Percentiles rank a stretch among this genome's conserved stretches.
phyloP scores from a whole-genome alignment of 2,329 filamentous ascomycete genomes.

The Tetracladium maxilliforme region DNA sequence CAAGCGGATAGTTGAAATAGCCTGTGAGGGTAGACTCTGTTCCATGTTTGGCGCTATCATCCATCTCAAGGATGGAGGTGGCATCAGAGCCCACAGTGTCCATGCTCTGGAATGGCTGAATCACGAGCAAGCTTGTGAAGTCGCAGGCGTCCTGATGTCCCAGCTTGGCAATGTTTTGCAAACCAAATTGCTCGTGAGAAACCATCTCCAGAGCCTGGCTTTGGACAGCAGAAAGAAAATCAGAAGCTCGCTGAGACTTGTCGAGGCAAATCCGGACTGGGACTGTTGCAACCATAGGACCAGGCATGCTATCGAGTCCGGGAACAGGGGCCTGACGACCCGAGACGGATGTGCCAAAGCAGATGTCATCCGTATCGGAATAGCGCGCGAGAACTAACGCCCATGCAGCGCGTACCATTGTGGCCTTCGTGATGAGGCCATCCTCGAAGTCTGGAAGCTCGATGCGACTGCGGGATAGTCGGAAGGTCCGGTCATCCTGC shows the following conservation, averaged over 20 bases:
- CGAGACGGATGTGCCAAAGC: constrained; percentile 24
- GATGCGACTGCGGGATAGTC: too few relatives aligned
- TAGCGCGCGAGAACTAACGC: constrained; percentile 18
- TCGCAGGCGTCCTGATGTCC: constrained; percentile 13
- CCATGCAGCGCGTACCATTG: constrained; percentile 23
- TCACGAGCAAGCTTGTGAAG: constrained; percentile 8
- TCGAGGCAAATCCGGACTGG: constrained; percentile 17
- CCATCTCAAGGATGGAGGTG: too few relatives aligned
- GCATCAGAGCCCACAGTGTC: too few relatives aligned
- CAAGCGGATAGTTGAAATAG: too few relatives aligned
- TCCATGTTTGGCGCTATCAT: too few relatives aligned
- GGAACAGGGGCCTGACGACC: constrained; percentile 19
- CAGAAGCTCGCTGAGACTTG: too few relatives aligned
- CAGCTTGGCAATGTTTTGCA: constrained; percentile 24
- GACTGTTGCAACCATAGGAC: constrained; percentile 24
- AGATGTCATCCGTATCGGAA: constrained; percentile 17
- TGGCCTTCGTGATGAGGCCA: constrained; percentile 10
- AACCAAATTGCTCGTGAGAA: constrained; percentile 29
- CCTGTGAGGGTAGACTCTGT: too few relatives aligned
- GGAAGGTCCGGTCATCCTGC: too few relatives aligned
- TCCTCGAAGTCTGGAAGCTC: too few relatives aligned
- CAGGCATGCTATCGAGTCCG: constrained; percentile 23
- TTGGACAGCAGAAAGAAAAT: neutral
- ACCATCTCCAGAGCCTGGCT: constrained; percentile 12
- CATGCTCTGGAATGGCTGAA: too few relatives aligned